Conservation (phyloP, 169 alveolate species). For the Plasmodium malariae region DNA sequence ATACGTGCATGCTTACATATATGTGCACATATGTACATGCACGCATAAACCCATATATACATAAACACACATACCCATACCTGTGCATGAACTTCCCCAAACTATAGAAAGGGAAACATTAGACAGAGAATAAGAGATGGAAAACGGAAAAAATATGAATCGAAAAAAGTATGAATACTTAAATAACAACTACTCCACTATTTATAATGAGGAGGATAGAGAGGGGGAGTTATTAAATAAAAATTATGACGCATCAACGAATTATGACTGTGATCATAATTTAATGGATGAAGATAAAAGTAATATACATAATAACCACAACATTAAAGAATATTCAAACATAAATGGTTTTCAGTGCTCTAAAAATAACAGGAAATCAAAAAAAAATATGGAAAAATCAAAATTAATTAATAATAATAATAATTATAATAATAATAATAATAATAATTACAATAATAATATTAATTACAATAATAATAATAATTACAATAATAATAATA, state of each 20-base stretch:
- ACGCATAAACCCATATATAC: not conserved
- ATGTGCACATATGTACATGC: not conserved
- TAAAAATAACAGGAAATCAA: conserved; percentile 19
- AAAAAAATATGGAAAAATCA: conserved; percentile 26
- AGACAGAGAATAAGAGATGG: conserved; percentile 37
- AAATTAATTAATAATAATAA: conserved; percentile 34
- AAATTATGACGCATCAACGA: conserved; percentile 20
- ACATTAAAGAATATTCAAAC: conserved; percentile 17
- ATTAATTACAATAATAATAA: no score
- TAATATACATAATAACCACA: not conserved
- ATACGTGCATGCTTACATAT: not conserved
- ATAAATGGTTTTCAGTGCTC: conserved; percentile 9
- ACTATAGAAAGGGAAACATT: not conserved
- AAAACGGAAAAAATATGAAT: conserved; percentile 42
- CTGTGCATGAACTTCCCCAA: not conserved
- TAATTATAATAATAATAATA: no score
- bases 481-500: no score
- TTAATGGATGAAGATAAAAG: conserved; percentile 10
- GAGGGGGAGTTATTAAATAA: conserved; percentile 18
- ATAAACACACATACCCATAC: not conserved
- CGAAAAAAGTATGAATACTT: conserved; percentile 61
- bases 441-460: no score
- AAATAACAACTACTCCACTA: conserved; percentile 40
- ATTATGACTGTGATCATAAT: conserved; percentile 23
- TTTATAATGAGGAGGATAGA: conserved; percentile 22